These are phyloP conservation scores for Podaxis pistillaris DNA, from an alignment of 768 basidiomycete genomes.

Conservation along the genomic window DNA sequence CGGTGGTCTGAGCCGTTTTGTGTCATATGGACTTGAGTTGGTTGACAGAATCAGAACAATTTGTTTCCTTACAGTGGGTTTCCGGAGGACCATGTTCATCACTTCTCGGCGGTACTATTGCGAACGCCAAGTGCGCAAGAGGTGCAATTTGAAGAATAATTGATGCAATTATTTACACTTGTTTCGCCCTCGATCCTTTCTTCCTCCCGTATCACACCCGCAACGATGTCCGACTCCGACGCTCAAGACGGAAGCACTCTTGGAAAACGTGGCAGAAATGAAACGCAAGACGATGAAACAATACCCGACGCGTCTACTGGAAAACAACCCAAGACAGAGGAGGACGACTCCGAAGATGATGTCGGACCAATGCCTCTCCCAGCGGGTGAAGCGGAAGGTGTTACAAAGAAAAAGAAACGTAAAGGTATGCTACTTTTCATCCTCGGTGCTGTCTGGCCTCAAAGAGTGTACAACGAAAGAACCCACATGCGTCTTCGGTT, in stretches of 20 bases:
- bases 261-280: slow-evolving; percentile 60
- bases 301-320: slow-evolving; percentile 17
- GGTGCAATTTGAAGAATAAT: background rate
- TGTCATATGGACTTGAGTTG: too few species aligned
- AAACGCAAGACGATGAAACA: slow-evolving; percentile 25
- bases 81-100: too few species aligned
- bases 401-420: slow-evolving; percentile 68
- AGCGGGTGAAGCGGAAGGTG: slow-evolving; percentile 36
- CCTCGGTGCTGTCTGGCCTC: slow-evolving; percentile 21
- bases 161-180: background rate
- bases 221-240: slow-evolving; percentile 42
- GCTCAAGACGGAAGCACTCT: slow-evolving; percentile 49
- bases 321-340: slow-evolving; percentile 32
- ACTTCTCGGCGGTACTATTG: too few species aligned
- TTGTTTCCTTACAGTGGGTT: too few species aligned
- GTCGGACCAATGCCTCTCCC: slow-evolving; percentile 89
- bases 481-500: slow-evolving; percentile 18
- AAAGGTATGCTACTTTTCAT: slow-evolving; percentile 56
- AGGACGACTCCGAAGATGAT: slow-evolving; percentile 68
- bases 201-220: background rate
- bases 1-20: too few species aligned
- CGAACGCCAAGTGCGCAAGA: too few species aligned
- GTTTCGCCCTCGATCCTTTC: background rate
- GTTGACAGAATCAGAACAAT: too few species aligned
- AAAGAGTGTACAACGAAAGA: slow-evolving; percentile 32